Evolutionary conservation across 768 basidiomycete species (phyloP), one percentile per base, ranked within the genome.

Genomic region (Lactarius sp.): DNA sequence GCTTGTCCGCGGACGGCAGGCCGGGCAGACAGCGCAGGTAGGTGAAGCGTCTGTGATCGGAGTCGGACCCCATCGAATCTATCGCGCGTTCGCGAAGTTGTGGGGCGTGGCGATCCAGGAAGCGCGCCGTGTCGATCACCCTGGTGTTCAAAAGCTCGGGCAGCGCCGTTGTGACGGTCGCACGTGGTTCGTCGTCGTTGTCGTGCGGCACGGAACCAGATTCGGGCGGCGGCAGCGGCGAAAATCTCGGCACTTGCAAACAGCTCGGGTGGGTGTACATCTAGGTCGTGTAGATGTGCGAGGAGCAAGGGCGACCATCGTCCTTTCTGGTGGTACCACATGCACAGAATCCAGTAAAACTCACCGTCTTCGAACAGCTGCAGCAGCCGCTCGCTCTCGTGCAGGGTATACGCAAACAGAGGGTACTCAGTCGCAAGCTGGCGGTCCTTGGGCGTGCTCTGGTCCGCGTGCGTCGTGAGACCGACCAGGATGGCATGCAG

Each of bases 351-450:
- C 44, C 94, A 85, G 73, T 86, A 95, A 77, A 99, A 99, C 0
- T 92, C 87, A 0, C 96, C 94, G 10, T 77, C 71, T 69, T 89
- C 84, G 71, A 98, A 96, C 3, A 93, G 76, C 10, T 72, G 71
- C 46, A 88, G 74, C 58, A 96, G 80, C 22, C 78, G 77, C 27
- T 90, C 86, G 68, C 79, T 79, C 61, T 94, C 86, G 66, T 87
- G 86, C 0, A 95, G 97, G 44, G 85, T 92, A 73, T 97, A 98
- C 0, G 83, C 84, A 1, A 96, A 98, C 18, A 99, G 80, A 39
- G 98, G 83, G 73, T 88, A 97, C 76, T 99, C 97, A 6, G 88
- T 86, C 0, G 97, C 97, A 7, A 99, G 81, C 71, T 99, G 94
- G 14, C 97, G 86, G 74, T 98, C 97, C 71, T 98, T 95, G 31